phyloP scores from a whole-genome alignment of 192 early-diverging fungal species.

The Chytriomyces sp. region DNA sequence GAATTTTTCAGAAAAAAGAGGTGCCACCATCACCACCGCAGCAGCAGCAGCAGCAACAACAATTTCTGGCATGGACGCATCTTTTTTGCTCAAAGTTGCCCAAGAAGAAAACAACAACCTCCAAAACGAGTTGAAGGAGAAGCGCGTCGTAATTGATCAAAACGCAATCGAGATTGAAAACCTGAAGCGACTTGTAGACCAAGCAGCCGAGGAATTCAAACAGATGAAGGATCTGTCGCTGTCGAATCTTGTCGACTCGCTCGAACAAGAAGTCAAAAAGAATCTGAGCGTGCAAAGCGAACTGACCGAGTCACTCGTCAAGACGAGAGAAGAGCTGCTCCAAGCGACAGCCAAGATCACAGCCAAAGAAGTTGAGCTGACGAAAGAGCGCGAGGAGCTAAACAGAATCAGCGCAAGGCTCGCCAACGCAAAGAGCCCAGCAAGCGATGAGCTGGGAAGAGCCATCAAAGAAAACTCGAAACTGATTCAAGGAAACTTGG shows the following conservation, averaged over 20 bases:
- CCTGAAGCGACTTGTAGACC: conserved; percentile 3
- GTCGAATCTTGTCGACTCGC: not conserved
- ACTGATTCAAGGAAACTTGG: conserved; percentile 26
- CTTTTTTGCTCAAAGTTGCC: conserved; percentile 2
- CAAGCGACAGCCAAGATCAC: conserved; percentile 11
- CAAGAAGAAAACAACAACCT: conserved; percentile 13
- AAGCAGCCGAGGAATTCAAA: not conserved
- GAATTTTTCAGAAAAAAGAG: not conserved
- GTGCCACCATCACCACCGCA: not conserved
- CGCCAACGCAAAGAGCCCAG: not conserved
- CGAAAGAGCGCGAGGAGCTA: not conserved
- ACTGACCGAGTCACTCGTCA: not conserved
- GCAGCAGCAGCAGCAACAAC: too few relatives aligned
- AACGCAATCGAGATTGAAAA: conserved; percentile 8
- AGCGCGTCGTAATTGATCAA: not conserved
- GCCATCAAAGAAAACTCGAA: conserved; percentile 25
- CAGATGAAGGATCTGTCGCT: conserved; percentile 6
- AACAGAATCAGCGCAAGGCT: not conserved
- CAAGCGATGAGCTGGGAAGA: not conserved
- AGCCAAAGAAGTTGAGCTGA: conserved; percentile 11
- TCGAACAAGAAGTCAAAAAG: conserved; percentile 5
- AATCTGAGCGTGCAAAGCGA: not conserved
- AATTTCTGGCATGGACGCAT: too few relatives aligned
- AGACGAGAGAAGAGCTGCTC: conserved; percentile 21
- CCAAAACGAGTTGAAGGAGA: not conserved